A percentile compares a stretch with the other conserved stretches of the same genome.
These are phyloP conservation scores for Pyrus communis DNA, from an alignment of 306 rosid species.

Conservation along the genomic window DNA sequence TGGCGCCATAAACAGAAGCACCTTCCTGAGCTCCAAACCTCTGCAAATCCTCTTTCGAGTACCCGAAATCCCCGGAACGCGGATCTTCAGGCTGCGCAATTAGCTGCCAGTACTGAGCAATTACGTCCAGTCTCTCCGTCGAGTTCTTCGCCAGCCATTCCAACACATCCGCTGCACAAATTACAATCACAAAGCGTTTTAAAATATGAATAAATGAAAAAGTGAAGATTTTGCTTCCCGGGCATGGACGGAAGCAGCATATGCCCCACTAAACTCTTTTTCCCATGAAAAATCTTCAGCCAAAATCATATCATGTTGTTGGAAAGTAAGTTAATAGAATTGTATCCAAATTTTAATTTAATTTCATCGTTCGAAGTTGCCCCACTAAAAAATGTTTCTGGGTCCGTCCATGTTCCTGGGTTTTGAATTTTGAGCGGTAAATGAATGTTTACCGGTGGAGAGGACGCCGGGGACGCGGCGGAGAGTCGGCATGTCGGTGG, in stretches of 20 bases:
- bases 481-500: conserved; percentile 76
- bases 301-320: too few species aligned
- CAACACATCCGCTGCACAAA: conserved; percentile 63
- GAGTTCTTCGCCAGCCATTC: conserved; percentile 80
- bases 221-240: neutral
- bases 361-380: too few species aligned
- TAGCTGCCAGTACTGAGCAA: conserved; percentile 83
- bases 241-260: neutral
- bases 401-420: too few species aligned
- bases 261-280: too few species aligned
- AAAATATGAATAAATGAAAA: neutral
- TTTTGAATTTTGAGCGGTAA: neutral
- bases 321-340: too few species aligned
- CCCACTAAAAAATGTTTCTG: too few species aligned
- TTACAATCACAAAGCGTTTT: neutral
- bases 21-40: conserved; percentile 71
- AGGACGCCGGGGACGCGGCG: conserved; percentile 62
- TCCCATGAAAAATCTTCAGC: too few species aligned
- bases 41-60: conserved; percentile 45
- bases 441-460: conserved; percentile 39
- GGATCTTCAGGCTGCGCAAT: conserved; percentile 47
- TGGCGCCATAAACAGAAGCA: conserved; percentile 49
- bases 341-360: too few species aligned
- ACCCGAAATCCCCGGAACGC: conserved; percentile 84
- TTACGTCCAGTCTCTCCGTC: conserved; percentile 54